Conservation (phyloP, 2,329 filamentous ascomycete species). For the Cytospora paraplurivora region DNA sequence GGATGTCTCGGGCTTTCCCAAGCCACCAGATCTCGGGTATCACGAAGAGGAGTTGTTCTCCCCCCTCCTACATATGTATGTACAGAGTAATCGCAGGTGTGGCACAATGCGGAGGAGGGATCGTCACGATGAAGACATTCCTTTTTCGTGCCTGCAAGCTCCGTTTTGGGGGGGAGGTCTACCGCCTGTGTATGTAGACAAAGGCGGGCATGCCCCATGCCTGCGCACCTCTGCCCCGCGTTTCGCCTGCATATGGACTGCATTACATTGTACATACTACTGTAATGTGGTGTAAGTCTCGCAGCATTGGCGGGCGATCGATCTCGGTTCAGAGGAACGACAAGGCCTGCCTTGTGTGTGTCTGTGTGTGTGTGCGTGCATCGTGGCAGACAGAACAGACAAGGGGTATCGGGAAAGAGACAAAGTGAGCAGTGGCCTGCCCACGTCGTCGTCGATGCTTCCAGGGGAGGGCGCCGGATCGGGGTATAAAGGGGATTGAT, state of each 20-base stretch:
- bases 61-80: no score
- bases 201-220: background rate
- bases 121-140: constrained; percentile 6
- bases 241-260: constrained; percentile 8
- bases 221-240: constrained; percentile 7
- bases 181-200: no score
- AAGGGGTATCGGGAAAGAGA: background rate
- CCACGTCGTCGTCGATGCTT: background rate
- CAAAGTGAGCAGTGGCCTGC: background rate
- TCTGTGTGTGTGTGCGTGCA: no score
- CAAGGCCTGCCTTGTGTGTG: background rate
- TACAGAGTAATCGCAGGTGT: background rate
- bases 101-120: constrained; percentile 13
- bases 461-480: constrained; percentile 1
- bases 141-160: background rate
- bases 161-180: no score
- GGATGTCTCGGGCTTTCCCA: constrained; percentile 20
- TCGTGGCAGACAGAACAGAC: background rate
- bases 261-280: background rate
- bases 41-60: background rate
- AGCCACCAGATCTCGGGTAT: constrained; percentile 17
- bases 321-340: background rate
- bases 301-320: background rate
- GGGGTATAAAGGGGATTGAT: background rate
- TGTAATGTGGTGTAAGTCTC: background rate